Evolutionary conservation across 2,329 filamentous ascomycete genomes (phyloP).

Genomic region (Aureobasidium leucospermi): DNA sequence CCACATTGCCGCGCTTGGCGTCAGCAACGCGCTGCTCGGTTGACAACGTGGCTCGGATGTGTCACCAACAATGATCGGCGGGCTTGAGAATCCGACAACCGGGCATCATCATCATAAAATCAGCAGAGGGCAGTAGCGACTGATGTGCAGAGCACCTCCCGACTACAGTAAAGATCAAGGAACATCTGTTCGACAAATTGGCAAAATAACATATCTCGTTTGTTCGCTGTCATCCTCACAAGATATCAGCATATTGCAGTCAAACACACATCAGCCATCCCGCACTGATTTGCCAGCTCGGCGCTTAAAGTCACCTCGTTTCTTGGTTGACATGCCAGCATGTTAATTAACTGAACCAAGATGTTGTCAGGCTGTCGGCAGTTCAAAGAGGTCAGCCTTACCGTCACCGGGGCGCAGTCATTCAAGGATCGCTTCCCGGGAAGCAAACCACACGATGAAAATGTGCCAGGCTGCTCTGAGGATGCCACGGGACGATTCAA

Average conservation of each 20-base stretch:
- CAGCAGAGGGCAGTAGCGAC: not conserved
- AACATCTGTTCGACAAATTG: not conserved
- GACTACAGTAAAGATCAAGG: not conserved
- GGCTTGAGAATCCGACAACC: not conserved
- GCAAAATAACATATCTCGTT: not conserved
- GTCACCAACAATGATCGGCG: not conserved
- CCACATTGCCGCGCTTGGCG: not conserved
- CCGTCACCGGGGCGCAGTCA: not conserved
- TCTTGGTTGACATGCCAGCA: not conserved
- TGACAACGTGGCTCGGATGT: not conserved
- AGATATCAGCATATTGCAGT: not conserved
- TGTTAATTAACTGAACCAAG: not conserved
- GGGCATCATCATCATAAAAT: not conserved
- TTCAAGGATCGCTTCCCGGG: constrained; percentile 23
- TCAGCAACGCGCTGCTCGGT: not conserved
- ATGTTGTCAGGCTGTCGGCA: not conserved
- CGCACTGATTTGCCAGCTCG: not conserved
- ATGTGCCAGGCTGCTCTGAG: constrained; percentile 18
- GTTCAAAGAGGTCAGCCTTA: constrained; percentile 8
- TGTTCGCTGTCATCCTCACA: not conserved
- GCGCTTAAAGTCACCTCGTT: not conserved
- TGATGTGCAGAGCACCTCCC: not conserved
- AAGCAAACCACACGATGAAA: not conserved
- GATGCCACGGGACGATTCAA: not conserved
- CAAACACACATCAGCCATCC: not conserved